Evolutionary conservation across 1,284 basidiomycete species (phyloP), one percentile per base, ranked within the genome.

Genomic region (Ustilago vetiveriae): DNA sequence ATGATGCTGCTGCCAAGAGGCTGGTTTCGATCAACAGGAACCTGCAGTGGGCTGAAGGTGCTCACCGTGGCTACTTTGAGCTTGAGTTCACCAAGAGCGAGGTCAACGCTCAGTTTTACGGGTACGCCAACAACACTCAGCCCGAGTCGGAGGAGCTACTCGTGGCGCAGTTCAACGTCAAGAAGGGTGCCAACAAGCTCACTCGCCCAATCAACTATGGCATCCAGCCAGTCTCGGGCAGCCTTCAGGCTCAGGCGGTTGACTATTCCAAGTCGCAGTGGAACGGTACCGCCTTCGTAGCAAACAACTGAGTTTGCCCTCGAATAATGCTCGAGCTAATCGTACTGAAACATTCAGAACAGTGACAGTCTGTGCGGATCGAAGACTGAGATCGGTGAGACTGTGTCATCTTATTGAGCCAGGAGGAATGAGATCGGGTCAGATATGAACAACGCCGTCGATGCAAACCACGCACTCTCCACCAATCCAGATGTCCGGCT

Each of bases 11-110:
- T 16, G 59, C 74, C 5, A 36, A 67, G 36, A 22, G 70, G 17
- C 79, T 86, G 30, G 85, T 88, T 11, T 78, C 73, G 13, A 81
- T 81, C 32, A 88, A 88, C 78, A 68, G 83, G 3, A 86, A 87
- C 68, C 78, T 89, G 40, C 87, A 88, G 75, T 89, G 86, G 86
- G 88, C 87, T 58, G 88, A 89, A 75, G 88, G 86, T 9, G 86
- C 85, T 6, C 87, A 84, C 79, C 82, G 88, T 27, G 88, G 88
- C 3, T 89, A 89, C 83, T 88, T 82, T 55, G 63, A 75, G 65
- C 57, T 75, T 17, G 59, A 62, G 33, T 51, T 66, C 49, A 52
- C 24, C 19, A 56, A 58, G 45, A 43, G 49, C 21, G 54, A 75
- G 32, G 76, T 86, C 49, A 86, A 84, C 42, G 87, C 88, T 21